These are phyloP conservation scores for Castanea crenata DNA, from an alignment of 306 rosid genomes.

Conservation along the genomic window DNA sequence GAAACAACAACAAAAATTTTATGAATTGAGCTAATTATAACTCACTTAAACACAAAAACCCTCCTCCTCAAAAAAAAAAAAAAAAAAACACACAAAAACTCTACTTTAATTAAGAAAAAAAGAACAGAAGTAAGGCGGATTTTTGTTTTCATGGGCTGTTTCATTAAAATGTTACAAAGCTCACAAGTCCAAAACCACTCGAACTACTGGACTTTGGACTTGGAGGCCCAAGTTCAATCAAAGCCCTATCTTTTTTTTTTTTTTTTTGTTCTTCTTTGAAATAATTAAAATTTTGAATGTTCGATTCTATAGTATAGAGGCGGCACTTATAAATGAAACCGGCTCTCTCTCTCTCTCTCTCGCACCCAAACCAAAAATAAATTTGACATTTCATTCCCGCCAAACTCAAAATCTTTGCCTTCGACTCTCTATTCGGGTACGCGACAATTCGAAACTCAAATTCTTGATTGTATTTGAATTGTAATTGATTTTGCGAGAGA, in stretches of 20 bases:
- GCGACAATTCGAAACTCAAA: not conserved
- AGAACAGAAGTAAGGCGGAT: too few relatives aligned
- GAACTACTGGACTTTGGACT: not conserved
- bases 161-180: not conserved
- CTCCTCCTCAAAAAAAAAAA: too few relatives aligned
- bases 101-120: too few relatives aligned
- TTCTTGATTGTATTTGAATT: not conserved
- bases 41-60: too few relatives aligned
- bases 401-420: not conserved
- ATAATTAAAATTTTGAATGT: too few relatives aligned
- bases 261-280: too few relatives aligned
- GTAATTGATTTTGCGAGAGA: too few relatives aligned
- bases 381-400: constrained; percentile 16
- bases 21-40: too few relatives aligned
- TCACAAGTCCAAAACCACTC: not conserved
- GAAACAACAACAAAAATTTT: too few relatives aligned
- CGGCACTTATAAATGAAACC: not conserved
- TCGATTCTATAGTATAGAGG: too few relatives aligned
- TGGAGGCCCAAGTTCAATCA: not conserved
- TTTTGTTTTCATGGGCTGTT: not conserved
- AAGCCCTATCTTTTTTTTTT: too few relatives aligned
- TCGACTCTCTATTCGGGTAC: not conserved
- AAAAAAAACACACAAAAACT: too few relatives aligned
- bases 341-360: not conserved
- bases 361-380: not conserved